Evolutionary conservation across 1,284 basidiomycete genomes (phyloP).

Genomic region (Ceratorhiza oryzae-sativae): DNA sequence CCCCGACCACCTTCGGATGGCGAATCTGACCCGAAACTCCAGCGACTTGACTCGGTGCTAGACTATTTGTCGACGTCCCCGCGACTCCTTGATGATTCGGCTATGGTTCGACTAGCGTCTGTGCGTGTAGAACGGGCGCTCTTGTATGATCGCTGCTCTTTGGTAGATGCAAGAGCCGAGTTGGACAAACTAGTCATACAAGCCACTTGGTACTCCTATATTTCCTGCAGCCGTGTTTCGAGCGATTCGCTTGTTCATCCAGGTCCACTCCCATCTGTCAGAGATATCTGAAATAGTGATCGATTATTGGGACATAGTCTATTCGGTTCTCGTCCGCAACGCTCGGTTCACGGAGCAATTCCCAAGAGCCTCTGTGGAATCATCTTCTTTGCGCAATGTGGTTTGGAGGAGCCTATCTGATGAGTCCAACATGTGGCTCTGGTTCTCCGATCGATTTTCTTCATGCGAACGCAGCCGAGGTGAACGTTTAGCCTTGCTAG

Average conservation of each 20-base stretch:
- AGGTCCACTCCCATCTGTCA: conserved; percentile 5
- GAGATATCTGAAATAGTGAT: conserved; percentile 26
- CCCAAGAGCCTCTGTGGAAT: conserved; percentile 19
- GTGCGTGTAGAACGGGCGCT: conserved; percentile 29
- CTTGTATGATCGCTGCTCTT: conserved; percentile 1
- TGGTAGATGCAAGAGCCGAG: conserved; percentile 13
- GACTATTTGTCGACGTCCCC: conserved; percentile 33
- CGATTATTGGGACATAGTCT: conserved; percentile 28
- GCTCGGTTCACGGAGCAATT: conserved; percentile 6
- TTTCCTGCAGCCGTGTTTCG: conserved; percentile 21
- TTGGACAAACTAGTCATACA: conserved; percentile 7
- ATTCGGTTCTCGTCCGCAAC: conserved; percentile 19
- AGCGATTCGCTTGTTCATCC: conserved; percentile 29
- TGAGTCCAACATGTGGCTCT: conserved; percentile 18
- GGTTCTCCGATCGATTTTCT: conserved; percentile 33
- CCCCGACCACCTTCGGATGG: neutral
- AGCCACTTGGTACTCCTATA: conserved; percentile 8
- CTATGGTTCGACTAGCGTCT: conserved; percentile 11
- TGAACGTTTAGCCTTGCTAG: conserved; percentile 26
- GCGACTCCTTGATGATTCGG: conserved; percentile 7
- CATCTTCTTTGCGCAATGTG: conserved; percentile 2
- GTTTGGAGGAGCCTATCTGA: conserved; percentile 20
- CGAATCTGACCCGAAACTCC: conserved; percentile 10
- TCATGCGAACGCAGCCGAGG: conserved; percentile 13
- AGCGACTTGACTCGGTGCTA: conserved; percentile 20